A percentile compares a stretch with the other conserved stretches of the same genome.
phyloP scores from a whole-genome alignment of 495 filamentous ascomycete species.

The Penicillium desertorum region DNA sequence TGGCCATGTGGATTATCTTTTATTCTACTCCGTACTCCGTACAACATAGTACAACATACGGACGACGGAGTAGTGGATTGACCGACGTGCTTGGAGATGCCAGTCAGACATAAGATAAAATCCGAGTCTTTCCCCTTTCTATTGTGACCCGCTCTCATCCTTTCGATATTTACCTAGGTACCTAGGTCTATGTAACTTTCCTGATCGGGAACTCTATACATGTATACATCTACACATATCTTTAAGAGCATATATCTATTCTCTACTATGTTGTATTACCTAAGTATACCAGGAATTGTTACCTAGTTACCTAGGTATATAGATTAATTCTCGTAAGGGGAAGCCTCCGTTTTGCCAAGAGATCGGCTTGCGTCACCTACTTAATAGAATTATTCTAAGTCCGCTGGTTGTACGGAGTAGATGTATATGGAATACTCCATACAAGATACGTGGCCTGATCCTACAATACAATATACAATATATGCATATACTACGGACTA shows the following conservation, averaged over 20 bases:
- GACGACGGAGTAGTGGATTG: not conserved
- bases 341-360: constrained; percentile 11
- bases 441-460: too few species aligned
- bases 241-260: too few species aligned
- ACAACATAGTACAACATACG: not conserved
- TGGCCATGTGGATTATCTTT: constrained; percentile 9
- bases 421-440: too few species aligned
- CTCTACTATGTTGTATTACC: too few species aligned
- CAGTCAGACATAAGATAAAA: not conserved
- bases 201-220: not conserved
- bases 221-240: not conserved
- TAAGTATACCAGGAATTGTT: too few species aligned
- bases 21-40: too few species aligned
- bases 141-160: not conserved
- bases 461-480: too few species aligned
- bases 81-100: not conserved
- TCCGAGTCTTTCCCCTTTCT: too few species aligned
- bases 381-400: not conserved
- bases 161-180: not conserved
- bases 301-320: too few species aligned
- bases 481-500: too few species aligned
- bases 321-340: not conserved
- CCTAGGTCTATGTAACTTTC: not conserved
- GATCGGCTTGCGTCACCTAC: constrained; percentile 31
- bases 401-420: not conserved